A percentile compares a stretch with the other conserved stretches of the same genome.
These are phyloP conservation scores for Quillaja saponaria DNA, from an alignment of 306 rosid genomes.

Conservation along the genomic window DNA sequence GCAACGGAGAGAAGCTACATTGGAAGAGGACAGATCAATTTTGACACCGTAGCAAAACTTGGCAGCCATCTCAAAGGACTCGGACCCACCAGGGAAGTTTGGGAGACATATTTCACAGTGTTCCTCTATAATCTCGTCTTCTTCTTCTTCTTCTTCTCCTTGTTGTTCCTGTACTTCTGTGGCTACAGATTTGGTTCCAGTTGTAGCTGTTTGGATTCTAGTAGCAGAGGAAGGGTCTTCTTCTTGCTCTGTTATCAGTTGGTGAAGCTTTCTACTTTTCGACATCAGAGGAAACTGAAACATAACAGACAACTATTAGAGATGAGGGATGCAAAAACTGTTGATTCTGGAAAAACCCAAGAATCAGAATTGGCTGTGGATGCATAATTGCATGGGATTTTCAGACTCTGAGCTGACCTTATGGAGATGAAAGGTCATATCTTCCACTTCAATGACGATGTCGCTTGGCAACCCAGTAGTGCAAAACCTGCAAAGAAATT, in stretches of 20 bases:
- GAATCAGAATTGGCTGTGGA: not conserved
- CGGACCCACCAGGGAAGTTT: constrained; percentile 83
- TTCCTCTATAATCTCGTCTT: constrained; percentile 70
- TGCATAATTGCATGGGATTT: not conserved
- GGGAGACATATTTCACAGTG: constrained; percentile 62
- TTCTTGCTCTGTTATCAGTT: constrained; percentile 76
- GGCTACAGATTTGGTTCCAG: constrained; percentile 10
- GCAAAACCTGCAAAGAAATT: constrained; percentile 63
- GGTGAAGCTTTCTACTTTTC: constrained; percentile 69
- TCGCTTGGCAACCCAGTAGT: constrained; percentile 96
- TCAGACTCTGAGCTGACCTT: constrained; percentile 53
- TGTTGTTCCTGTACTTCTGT: too few species aligned
- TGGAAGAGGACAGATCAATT: constrained; percentile 67
- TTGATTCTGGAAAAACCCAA: constrained; percentile 18
- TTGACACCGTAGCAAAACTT: constrained; percentile 95
- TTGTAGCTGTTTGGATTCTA: not conserved
- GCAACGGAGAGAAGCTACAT: constrained; percentile 86
- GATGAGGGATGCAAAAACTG: constrained; percentile 1
- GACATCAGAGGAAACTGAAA: constrained; percentile 95
- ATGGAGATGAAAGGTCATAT: constrained; percentile 93
- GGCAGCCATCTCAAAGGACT: constrained; percentile 83
- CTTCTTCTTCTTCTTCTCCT: constrained; percentile 39
- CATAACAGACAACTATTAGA: constrained; percentile 11
- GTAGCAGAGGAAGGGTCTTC: constrained; percentile 37
- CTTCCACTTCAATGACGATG: constrained; percentile 81